These are phyloP conservation scores for Rhodosporidiobolus odoratus DNA, from an alignment of 768 basidiomycete species.

Conservation along the genomic window DNA sequence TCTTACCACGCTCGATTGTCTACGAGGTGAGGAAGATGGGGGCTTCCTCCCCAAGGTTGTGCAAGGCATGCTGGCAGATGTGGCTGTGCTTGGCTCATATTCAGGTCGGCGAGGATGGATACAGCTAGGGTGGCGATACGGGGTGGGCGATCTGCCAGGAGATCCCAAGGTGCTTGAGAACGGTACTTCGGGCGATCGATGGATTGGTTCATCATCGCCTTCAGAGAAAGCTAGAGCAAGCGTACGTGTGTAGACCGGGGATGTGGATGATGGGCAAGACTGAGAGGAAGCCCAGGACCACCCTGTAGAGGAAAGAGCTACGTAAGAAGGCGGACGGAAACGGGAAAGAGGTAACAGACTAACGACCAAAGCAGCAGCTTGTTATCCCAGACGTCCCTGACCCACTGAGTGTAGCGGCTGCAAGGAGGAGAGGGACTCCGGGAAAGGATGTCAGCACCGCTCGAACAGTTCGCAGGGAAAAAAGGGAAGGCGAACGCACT, in stretches of 20 bases:
- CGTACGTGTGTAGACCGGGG: constrained; percentile 18
- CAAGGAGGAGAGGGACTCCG: too few relatives aligned
- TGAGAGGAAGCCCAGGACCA: constrained; percentile 44
- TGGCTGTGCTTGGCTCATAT: constrained; percentile 27
- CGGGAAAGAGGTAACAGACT: neutral
- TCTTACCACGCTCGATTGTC: constrained; percentile 17
- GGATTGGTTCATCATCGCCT: neutral
- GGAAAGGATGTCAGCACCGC: neutral
- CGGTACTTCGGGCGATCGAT: too few relatives aligned
- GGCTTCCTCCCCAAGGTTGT: constrained; percentile 15
- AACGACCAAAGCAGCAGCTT: constrained; percentile 30
- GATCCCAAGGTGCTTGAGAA: constrained; percentile 44
- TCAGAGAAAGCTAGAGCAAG: neutral
- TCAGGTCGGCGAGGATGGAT: constrained; percentile 29
- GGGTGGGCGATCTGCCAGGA: constrained; percentile 39
- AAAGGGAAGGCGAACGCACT: neutral
- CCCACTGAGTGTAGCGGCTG: constrained; percentile 27
- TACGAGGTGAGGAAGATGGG: constrained; percentile 27
- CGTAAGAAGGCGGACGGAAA: neutral
- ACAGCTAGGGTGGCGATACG: constrained; percentile 42
- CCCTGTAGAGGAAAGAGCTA: constrained; percentile 43
- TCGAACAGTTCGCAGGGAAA: too few relatives aligned
- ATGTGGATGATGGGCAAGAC: constrained; percentile 50
- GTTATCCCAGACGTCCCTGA: constrained; percentile 32
- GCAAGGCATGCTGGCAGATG: constrained; percentile 4